phyloP scores from a whole-genome alignment of 2,329 filamentous ascomycete species.

The Nigrospora oryzae region DNA sequence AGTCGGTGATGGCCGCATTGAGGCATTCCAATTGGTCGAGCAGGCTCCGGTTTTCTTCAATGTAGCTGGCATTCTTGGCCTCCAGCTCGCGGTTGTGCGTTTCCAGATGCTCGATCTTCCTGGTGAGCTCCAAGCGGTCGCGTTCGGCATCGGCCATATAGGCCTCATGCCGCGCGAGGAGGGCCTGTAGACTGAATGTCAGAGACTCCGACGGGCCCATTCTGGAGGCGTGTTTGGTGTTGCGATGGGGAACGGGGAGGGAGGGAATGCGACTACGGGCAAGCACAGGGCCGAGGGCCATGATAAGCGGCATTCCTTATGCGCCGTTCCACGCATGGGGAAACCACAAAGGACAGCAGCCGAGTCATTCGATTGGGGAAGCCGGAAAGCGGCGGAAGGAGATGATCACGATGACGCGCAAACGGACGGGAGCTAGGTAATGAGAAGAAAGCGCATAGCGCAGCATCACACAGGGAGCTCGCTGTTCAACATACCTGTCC shows the following conservation, averaged over 20 bases:
- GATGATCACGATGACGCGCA: too few relatives aligned
- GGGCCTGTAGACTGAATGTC: conserved; percentile 71
- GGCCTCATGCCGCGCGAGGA: conserved; percentile 85
- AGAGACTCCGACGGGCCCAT: conserved; percentile 43
- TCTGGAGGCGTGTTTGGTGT: neutral
- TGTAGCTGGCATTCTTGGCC: conserved; percentile 64
- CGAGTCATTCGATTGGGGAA: too few relatives aligned
- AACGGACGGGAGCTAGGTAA: too few relatives aligned
- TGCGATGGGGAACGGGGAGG: conserved; percentile 4
- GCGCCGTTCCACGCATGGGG: too few relatives aligned
- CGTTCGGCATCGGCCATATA: conserved; percentile 90
- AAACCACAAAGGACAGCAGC: too few relatives aligned
- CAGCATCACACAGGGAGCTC: conserved; percentile 3
- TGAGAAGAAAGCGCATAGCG: neutral
- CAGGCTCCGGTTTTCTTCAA: conserved; percentile 74
- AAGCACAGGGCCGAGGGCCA: too few relatives aligned
- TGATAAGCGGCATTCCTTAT: too few relatives aligned
- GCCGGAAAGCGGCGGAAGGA: too few relatives aligned
- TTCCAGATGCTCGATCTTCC: conserved; percentile 70
- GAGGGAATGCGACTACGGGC: conserved; percentile 7
- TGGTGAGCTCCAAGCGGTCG: conserved; percentile 65
- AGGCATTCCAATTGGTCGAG: conserved; percentile 78
- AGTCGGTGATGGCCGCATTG: conserved; percentile 70
- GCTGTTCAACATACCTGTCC: conserved; percentile 68
- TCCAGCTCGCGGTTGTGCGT: conserved; percentile 66